Conservation (phyloP, 768 basidiomycete genomes). For the Scleroderma bovista region DNA sequence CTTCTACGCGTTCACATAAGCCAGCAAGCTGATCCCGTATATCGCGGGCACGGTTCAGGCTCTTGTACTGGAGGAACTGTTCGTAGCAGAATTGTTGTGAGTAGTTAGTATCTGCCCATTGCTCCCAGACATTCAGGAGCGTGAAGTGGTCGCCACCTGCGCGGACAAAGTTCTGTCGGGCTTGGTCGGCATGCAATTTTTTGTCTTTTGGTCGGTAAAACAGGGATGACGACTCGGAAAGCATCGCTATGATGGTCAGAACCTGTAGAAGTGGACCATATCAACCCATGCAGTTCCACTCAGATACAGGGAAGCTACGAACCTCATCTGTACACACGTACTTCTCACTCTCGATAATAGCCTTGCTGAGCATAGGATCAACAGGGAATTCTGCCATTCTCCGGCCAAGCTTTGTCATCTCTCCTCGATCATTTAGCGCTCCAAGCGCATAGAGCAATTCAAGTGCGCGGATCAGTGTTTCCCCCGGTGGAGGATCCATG, state of each 20-base stretch:
- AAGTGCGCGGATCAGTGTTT: slow-evolving; percentile 92
- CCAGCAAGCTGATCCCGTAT: slow-evolving; percentile 94
- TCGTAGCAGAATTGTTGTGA: slow-evolving; percentile 97
- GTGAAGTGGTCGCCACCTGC: slow-evolving; percentile 98
- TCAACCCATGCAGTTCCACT: background rate
- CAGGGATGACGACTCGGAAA: slow-evolving; percentile 90
- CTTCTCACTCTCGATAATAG: slow-evolving; percentile 92
- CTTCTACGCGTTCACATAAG: slow-evolving; percentile 94
- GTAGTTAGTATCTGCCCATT: slow-evolving; percentile 97
- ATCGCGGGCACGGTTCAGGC: slow-evolving; percentile 88
- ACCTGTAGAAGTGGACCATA: slow-evolving; percentile 43
- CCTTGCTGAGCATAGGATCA: slow-evolving; percentile 95
- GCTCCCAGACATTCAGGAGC: slow-evolving; percentile 95
- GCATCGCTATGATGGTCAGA: slow-evolving; percentile 94
- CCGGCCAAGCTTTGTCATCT: slow-evolving; percentile 93
- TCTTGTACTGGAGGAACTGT: slow-evolving; percentile 93
- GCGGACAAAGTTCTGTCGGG: slow-evolving; percentile 93
- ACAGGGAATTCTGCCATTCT: slow-evolving; percentile 99
- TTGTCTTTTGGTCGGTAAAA: slow-evolving; percentile 99
- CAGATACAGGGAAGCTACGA: slow-evolving; percentile 16
- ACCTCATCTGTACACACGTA: slow-evolving; percentile 97
- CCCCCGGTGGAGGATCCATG: slow-evolving; percentile 95
- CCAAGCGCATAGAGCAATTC: slow-evolving; percentile 94
- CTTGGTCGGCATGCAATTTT: slow-evolving; percentile 95
- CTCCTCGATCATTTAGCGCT: slow-evolving; percentile 92